A percentile compares a stretch with the other conserved stretches of the same genome.
Evolutionary conservation across 148 eudicot species (phyloP).

Genomic region (Camellia japonica): DNA sequence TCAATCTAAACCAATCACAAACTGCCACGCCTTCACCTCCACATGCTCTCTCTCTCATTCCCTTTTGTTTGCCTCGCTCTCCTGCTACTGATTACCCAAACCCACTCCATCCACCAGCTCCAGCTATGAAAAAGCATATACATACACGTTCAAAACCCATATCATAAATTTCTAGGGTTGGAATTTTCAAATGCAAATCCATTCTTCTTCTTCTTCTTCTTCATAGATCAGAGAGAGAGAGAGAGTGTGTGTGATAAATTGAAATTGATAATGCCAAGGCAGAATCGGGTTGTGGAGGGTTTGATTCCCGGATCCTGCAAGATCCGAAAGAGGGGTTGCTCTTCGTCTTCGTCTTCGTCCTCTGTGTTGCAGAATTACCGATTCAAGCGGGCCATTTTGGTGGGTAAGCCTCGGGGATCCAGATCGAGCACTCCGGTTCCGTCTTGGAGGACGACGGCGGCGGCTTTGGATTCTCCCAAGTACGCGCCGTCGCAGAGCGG

Average conservation of each 20-base stretch:
- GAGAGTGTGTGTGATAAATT: not conserved
- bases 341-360: slow-evolving; percentile 82
- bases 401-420: slow-evolving; percentile 46
- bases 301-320: slow-evolving; percentile 39
- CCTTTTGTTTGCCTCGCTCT: not conserved
- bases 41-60: not conserved
- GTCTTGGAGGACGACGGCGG: slow-evolving; percentile 66
- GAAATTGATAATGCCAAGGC: slow-evolving; percentile 30
- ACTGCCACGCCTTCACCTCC: not conserved
- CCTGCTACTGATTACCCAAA: not conserved
- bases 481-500: slow-evolving; percentile 33
- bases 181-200: not conserved
- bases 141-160: not conserved
- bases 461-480: slow-evolving; percentile 49
- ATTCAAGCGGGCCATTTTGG: slow-evolving; percentile 75
- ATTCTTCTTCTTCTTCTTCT: not conserved
- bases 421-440: slow-evolving; percentile 77
- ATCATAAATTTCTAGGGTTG: not conserved
- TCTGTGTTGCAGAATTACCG: slow-evolving; percentile 63
- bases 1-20: not conserved
- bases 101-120: not conserved
- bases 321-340: slow-evolving; percentile 86
- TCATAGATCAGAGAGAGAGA: not conserved
- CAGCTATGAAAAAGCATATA: slow-evolving; percentile 6
- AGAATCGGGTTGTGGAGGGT: slow-evolving; percentile 30